Conservation (phyloP, 2,329 filamentous ascomycete species). For the Cladosporium sp. region DNA sequence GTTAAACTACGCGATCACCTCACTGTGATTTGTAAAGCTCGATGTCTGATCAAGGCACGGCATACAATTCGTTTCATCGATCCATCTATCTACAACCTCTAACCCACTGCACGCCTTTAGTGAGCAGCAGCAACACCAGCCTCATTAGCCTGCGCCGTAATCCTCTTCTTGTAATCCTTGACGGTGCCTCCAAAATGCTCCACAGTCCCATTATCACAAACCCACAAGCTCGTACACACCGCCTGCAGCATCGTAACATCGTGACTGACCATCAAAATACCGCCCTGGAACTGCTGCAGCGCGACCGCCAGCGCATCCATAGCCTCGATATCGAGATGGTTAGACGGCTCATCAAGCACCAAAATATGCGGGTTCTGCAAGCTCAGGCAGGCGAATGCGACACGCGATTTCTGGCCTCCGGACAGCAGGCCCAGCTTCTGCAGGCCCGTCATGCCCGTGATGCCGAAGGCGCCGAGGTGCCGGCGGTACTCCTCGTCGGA, state of each 20-base stretch:
- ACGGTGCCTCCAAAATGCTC: conserved; percentile 96
- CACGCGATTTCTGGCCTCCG: conserved; percentile 96
- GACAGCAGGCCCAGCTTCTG: conserved; percentile 94
- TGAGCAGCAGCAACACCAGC: conserved; percentile 61
- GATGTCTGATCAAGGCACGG: no score
- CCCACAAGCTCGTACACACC: conserved; percentile 91
- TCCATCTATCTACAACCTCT: neutral
- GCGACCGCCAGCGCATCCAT: conserved; percentile 93
- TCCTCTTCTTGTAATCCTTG: conserved; percentile 95
- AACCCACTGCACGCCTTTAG: conserved; percentile 14
- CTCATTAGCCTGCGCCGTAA: conserved; percentile 79
- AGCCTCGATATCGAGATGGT: conserved; percentile 97
- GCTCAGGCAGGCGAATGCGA: conserved; percentile 94
- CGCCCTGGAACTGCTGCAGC: conserved; percentile 79
- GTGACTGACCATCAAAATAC: conserved; percentile 97
- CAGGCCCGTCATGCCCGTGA: conserved; percentile 89
- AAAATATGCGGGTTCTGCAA: conserved; percentile 93
- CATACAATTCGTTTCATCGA: neutral
- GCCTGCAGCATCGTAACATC: conserved; percentile 98
- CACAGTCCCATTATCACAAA: conserved; percentile 88
- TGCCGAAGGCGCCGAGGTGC: conserved; percentile 78
- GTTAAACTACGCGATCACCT: no score
- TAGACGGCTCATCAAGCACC: conserved; percentile 95
- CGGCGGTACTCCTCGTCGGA: conserved; percentile 95
- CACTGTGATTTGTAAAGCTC: no score